Conservation (phyloP, 768 basidiomycete species). For the Lactifluus echinatus region DNA sequence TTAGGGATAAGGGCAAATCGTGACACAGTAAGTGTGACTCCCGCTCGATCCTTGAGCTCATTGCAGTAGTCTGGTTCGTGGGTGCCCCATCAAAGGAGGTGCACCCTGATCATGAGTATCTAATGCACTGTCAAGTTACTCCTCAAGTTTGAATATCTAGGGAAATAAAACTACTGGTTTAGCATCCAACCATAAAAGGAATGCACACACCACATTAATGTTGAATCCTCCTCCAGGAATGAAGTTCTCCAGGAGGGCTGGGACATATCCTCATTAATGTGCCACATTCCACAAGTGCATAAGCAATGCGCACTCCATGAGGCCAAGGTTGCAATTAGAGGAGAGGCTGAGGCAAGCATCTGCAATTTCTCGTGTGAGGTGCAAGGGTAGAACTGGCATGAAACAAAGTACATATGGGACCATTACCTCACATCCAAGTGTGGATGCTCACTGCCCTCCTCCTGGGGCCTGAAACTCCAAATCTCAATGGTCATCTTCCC, state of each 20-base stretch:
- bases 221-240: conserved; percentile 57
- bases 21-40: background rate
- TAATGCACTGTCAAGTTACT: conserved; percentile 51
- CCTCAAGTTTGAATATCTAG: conserved; percentile 75
- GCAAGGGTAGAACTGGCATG: too few species aligned
- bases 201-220: conserved; percentile 56
- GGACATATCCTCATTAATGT: background rate
- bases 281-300: background rate
- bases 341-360: too few species aligned
- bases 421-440: background rate
- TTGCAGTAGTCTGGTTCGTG: conserved; percentile 27
- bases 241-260: conserved; percentile 74
- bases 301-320: conserved; percentile 52
- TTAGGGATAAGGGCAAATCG: too few species aligned
- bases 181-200: background rate
- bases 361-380: too few species aligned
- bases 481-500: conserved; percentile 86
- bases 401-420: too few species aligned
- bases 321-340: too few species aligned
- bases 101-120: conserved; percentile 37
- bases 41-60: conserved; percentile 3
- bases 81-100: conserved; percentile 24
- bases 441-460: conserved; percentile 6
- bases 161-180: background rate
- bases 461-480: conserved; percentile 59